These are phyloP conservation scores for Saposhnikovia divaricata DNA, from an alignment of 129 eudicot genomes.

Conservation along the genomic window DNA sequence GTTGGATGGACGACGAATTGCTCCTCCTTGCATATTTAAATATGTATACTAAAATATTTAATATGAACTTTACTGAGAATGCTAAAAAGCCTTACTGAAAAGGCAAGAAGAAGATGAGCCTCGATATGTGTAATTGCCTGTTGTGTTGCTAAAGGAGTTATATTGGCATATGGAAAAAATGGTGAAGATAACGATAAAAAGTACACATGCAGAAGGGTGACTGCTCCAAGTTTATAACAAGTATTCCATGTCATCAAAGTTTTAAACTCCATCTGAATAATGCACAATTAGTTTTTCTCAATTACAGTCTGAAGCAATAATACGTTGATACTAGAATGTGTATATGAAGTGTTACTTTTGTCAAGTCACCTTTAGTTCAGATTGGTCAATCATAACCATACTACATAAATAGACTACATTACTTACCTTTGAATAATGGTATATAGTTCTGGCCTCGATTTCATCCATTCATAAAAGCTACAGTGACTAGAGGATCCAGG, in stretches of 20 bases:
- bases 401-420: neutral
- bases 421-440: conserved; percentile 85
- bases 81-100: no score
- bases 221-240: neutral
- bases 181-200: neutral
- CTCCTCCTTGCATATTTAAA: no score
- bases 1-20: neutral
- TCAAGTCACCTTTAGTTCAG: conserved; percentile 1
- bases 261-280: neutral
- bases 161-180: neutral
- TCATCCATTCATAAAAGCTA: conserved; percentile 93
- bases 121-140: neutral
- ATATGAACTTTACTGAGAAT: no score
- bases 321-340: neutral
- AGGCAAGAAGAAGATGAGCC: neutral
- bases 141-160: no score
- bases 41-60: no score
- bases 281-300: neutral
- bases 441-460: conserved; percentile 90
- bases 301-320: neutral
- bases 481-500: conserved; percentile 37
- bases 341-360: neutral
- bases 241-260: neutral
- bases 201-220: neutral
- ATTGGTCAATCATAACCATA: neutral